Evolutionary conservation across 2,329 filamentous ascomycete species (phyloP).

Genomic region (Diaporthe sp.): DNA sequence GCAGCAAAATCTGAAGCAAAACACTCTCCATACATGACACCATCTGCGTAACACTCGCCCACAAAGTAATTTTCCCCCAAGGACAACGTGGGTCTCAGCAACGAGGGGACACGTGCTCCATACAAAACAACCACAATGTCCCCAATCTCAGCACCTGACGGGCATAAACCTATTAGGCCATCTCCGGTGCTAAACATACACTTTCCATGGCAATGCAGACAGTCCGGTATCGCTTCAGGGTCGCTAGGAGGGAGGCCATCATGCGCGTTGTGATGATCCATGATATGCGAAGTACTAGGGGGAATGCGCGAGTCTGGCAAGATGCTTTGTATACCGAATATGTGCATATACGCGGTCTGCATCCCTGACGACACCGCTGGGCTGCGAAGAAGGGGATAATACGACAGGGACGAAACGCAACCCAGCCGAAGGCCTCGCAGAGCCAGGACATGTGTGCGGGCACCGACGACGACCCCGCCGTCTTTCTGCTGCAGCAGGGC

Average conservation of each 20-base stretch:
- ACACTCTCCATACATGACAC: neutral
- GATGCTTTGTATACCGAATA: neutral
- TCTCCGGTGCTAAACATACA: conserved; percentile 3
- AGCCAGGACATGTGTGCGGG: no score
- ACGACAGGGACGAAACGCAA: no score
- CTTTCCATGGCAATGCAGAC: neutral
- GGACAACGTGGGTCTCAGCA: neutral
- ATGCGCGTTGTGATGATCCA: neutral
- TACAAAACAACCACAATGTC: conserved; percentile 1
- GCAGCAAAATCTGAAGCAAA: neutral
- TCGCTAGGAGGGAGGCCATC: neutral
- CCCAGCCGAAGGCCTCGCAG: no score
- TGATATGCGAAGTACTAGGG: neutral
- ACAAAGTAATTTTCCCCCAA: neutral
- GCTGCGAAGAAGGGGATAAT: no score
- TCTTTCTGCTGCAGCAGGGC: no score
- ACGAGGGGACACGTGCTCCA: neutral
- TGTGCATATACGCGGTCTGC: neutral
- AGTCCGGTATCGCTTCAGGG: neutral
- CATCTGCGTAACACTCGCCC: conserved; percentile 2
- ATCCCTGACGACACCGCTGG: neutral
- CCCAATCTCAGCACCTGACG: conserved; percentile 11
- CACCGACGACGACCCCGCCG: no score
- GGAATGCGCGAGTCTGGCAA: neutral
- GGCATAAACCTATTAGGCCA: conserved; percentile 4